A percentile compares a stretch with the other conserved stretches of the same genome.
phyloP scores from a whole-genome alignment of 1,284 basidiomycete genomes.

The Microbotryomycetes sp. region DNA sequence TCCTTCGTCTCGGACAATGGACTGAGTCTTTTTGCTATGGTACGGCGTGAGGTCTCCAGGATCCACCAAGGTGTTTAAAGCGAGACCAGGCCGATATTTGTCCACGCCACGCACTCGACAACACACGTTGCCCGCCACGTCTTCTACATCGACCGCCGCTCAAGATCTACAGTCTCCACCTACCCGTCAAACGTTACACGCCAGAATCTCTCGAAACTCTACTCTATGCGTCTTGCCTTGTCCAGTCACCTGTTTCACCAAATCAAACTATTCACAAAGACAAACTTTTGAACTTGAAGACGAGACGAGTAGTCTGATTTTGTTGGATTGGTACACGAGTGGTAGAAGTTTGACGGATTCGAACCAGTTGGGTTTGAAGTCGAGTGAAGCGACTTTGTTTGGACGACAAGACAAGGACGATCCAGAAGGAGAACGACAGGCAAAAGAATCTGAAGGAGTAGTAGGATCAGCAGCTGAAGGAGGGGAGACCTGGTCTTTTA shows the following conservation, averaged over 20 bases:
- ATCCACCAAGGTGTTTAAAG: slow-evolving; percentile 89
- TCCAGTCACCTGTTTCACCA: slow-evolving; percentile 81
- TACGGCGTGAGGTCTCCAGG: no score
- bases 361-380: not conserved
- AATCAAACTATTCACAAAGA: slow-evolving; percentile 70
- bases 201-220: slow-evolving; percentile 50
- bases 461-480: slow-evolving; percentile 46
- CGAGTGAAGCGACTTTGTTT: not conserved
- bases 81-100: slow-evolving; percentile 47
- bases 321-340: slow-evolving; percentile 87
- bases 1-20: not conserved
- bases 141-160: not conserved
- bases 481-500: slow-evolving; percentile 84
- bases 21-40: no score
- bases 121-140: slow-evolving; percentile 37
- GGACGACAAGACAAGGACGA: not conserved
- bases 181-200: slow-evolving; percentile 53
- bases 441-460: slow-evolving; percentile 4
- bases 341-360: slow-evolving; percentile 49
- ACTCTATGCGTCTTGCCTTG: slow-evolving; percentile 77
- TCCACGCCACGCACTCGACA: slow-evolving; percentile 18
- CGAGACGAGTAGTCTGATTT: slow-evolving; percentile 48
- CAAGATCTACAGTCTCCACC: no score
- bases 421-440: not conserved
- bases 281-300: slow-evolving; percentile 59